A percentile compares a stretch with the other conserved stretches of the same genome.
These are phyloP conservation scores for Peronospora belbahrii DNA, from an alignment of 352 stramenopile genomes.

Conservation along the genomic window DNA sequence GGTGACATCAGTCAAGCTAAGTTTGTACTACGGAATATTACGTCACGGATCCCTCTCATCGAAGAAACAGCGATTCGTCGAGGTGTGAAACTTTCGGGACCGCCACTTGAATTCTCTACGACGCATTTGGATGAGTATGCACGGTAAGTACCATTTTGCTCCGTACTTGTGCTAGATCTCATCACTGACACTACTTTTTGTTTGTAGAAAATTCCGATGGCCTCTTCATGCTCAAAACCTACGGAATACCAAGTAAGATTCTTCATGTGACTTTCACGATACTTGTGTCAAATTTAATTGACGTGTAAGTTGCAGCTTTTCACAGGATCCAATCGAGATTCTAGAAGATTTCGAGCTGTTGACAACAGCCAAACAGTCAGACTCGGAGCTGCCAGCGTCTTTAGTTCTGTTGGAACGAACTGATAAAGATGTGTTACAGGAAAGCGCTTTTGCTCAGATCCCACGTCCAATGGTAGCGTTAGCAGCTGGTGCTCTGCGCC, in stretches of 20 bases:
- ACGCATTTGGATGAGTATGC: slow-evolving; percentile 39
- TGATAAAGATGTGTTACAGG: neutral
- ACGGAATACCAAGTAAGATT: slow-evolving; percentile 40
- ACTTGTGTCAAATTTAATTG: slow-evolving; percentile 1
- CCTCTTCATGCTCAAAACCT: slow-evolving; percentile 56
- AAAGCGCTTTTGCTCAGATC: slow-evolving; percentile 35
- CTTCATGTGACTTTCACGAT: slow-evolving; percentile 7
- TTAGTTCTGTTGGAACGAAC: neutral
- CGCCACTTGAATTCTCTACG: slow-evolving; percentile 40
- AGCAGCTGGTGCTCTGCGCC: slow-evolving; percentile 20
- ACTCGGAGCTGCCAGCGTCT: neutral
- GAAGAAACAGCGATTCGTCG: slow-evolving; percentile 29
- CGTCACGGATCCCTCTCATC: slow-evolving; percentile 18
- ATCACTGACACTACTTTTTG: neutral
- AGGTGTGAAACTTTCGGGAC: slow-evolving; percentile 26
- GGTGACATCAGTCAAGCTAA: slow-evolving; percentile 21
- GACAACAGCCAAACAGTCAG: neutral
- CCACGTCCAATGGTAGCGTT: slow-evolving; percentile 34
- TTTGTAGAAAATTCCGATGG: slow-evolving; percentile 72
- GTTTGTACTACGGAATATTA: slow-evolving; percentile 25
- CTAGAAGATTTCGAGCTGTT: slow-evolving; percentile 41
- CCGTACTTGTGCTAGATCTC: neutral
- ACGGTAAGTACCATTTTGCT: slow-evolving; percentile 8
- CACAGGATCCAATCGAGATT: slow-evolving; percentile 38
- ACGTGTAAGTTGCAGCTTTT: slow-evolving; percentile 30